phyloP scores from a whole-genome alignment of 768 basidiomycete species.

The Amanita exitialis region DNA sequence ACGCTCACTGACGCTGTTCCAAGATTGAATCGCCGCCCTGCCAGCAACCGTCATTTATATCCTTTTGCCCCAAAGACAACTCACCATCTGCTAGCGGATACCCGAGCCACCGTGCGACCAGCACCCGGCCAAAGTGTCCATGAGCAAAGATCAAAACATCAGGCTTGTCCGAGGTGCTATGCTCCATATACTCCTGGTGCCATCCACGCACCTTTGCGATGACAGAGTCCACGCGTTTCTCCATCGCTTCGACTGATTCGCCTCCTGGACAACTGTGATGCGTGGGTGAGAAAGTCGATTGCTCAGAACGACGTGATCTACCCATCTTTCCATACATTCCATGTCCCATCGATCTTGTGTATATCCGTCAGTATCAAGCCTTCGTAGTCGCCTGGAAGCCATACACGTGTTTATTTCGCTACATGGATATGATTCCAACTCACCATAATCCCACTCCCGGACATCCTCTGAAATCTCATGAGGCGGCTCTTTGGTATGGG shows the following conservation, averaged over 20 bases:
- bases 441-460: slow-evolving; percentile 83
- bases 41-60: background rate
- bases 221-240: slow-evolving; percentile 63
- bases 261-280: slow-evolving; percentile 70
- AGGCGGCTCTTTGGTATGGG: slow-evolving; percentile 28
- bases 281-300: slow-evolving; percentile 1
- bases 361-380: slow-evolving; percentile 79
- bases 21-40: slow-evolving; percentile 28
- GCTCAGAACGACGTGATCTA: slow-evolving; percentile 18
- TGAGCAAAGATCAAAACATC: slow-evolving; percentile 90
- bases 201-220: slow-evolving; percentile 67
- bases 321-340: slow-evolving; percentile 88
- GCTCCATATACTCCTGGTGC: slow-evolving; percentile 61
- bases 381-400: slow-evolving; percentile 62
- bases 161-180: slow-evolving; percentile 44
- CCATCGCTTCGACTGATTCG: slow-evolving; percentile 77
- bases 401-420: slow-evolving; percentile 1
- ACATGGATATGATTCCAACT: background rate
- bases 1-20: slow-evolving; percentile 76
- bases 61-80: slow-evolving; percentile 4
- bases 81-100: slow-evolving; percentile 52
- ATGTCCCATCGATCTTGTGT: slow-evolving; percentile 42
- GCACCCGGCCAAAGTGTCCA: slow-evolving; percentile 69
- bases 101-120: slow-evolving; percentile 77
- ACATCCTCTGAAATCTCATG: slow-evolving; percentile 56